Percentiles rank a stretch among this genome's conserved stretches.
These are phyloP conservation scores for Malassezia sympodialis DNA, from an alignment of 1,284 basidiomycete genomes.

Conservation along the genomic window DNA sequence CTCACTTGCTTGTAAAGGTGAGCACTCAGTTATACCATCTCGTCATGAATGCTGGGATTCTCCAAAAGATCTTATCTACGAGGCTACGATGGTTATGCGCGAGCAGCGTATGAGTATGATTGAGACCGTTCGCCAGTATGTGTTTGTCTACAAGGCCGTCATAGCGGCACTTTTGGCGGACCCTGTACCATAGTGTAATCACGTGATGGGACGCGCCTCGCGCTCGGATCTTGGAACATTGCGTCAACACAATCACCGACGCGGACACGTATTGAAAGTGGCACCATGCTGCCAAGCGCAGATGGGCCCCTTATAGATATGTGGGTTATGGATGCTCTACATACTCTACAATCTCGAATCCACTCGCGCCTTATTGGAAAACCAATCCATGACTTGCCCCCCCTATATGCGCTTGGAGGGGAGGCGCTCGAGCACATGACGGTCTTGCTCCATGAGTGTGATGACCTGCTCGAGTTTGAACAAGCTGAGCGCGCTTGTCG, in stretches of 20 bases:
- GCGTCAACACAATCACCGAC: background rate
- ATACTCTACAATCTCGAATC: background rate
- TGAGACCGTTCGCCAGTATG: constrained; percentile 43
- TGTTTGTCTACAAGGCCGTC: constrained; percentile 40
- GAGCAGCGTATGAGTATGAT: constrained; percentile 46
- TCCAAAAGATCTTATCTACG: constrained; percentile 11
- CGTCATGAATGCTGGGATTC: background rate
- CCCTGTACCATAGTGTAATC: constrained; percentile 3
- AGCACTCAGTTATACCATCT: background rate
- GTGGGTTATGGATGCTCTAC: background rate
- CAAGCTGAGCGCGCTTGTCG: constrained; percentile 2
- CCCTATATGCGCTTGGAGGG: background rate
- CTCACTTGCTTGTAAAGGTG: background rate
- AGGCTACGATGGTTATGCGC: constrained; percentile 17
- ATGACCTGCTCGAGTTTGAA: constrained; percentile 10
- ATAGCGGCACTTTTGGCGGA: constrained; percentile 22
- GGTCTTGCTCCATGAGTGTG: constrained; percentile 9
- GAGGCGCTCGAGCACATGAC: constrained; percentile 6
- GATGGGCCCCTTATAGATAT: background rate
- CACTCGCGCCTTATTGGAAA: constrained; percentile 2
- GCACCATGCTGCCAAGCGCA: background rate
- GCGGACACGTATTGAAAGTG: background rate
- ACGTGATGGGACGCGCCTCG: background rate
- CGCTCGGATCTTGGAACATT: background rate
- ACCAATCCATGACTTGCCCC: background rate